Percentiles rank a stretch among this genome's conserved stretches.
Conservation (phyloP, 1,284 basidiomycete species). For the Xanthoconium separans region DNA sequence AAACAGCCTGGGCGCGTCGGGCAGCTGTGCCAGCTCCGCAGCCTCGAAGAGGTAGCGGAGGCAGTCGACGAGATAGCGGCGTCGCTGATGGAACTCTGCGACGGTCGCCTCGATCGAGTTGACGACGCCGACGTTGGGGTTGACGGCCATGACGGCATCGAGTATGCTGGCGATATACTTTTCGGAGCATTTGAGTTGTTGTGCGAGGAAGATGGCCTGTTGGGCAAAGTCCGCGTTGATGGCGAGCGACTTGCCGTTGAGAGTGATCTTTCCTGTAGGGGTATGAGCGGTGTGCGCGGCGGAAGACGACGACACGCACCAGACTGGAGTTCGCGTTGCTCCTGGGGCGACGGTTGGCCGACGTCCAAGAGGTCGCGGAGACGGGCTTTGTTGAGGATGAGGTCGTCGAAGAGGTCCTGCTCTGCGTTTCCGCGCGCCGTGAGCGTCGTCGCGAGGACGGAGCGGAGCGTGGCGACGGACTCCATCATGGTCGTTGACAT, state of each 20-base stretch:
- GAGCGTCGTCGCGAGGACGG: slow-evolving; percentile 41
- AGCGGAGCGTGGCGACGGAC: slow-evolving; percentile 42
- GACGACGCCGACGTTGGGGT: slow-evolving; percentile 60
- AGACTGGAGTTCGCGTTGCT: slow-evolving; percentile 70
- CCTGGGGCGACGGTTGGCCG: slow-evolving; percentile 56
- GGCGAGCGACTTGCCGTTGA: slow-evolving; percentile 59
- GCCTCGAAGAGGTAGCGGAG: slow-evolving; percentile 54
- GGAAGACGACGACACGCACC: slow-evolving; percentile 43
- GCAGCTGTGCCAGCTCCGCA: slow-evolving; percentile 38
- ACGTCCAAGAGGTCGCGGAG: slow-evolving; percentile 62
- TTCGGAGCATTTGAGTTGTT: slow-evolving; percentile 77
- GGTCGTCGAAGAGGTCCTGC: slow-evolving; percentile 72
- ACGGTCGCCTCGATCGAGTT: slow-evolving; percentile 63
- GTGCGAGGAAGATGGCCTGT: slow-evolving; percentile 72
- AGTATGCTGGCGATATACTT: slow-evolving; percentile 71
- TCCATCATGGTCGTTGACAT: slow-evolving; percentile 36
- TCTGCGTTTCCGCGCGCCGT: slow-evolving; percentile 50
- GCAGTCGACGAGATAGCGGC: slow-evolving; percentile 64
- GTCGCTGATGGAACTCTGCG: slow-evolving; percentile 62
- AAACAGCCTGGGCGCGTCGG: slow-evolving; percentile 44
- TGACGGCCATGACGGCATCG: slow-evolving; percentile 57
- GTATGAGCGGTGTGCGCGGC: slow-evolving; percentile 9
- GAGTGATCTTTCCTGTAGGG: slow-evolving; percentile 54
- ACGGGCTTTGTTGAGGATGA: slow-evolving; percentile 62
- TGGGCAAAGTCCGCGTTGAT: slow-evolving; percentile 74